Conservation (phyloP, 305 asterid genomes). For the Fraxinus dipetala region DNA sequence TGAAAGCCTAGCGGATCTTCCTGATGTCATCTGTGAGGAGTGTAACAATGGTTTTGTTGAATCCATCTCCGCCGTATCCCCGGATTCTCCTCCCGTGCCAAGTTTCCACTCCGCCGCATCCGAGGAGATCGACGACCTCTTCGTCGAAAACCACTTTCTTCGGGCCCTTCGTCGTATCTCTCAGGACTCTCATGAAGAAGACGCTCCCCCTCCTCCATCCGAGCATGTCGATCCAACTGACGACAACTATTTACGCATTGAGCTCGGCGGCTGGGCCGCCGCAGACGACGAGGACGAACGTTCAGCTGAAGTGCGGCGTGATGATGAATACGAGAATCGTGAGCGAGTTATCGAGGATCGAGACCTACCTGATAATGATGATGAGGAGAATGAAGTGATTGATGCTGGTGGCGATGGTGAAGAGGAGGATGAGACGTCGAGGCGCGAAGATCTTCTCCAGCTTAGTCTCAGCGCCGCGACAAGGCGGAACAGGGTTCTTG, state of each 20-base stretch:
- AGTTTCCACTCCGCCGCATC: conserved; percentile 22
- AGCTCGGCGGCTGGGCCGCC: conserved; percentile 63
- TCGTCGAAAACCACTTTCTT: conserved; percentile 48
- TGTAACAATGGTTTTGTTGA: conserved; percentile 83
- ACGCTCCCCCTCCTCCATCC: conserved; percentile 59
- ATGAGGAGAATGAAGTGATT: conserved; percentile 25
- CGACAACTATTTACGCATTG: conserved; percentile 64
- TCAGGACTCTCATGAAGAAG: conserved; percentile 62
- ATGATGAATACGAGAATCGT: conserved; percentile 31
- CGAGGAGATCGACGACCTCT: conserved; percentile 5
- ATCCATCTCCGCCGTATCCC: conserved; percentile 36
- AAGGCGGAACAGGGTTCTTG: conserved; percentile 62
- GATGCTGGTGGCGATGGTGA: conserved; percentile 31
- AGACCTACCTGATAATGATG: conserved; percentile 21
- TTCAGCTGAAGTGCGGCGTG: conserved; percentile 46
- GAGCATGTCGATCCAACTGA: conserved; percentile 45
- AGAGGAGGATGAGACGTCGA: conserved; percentile 39
- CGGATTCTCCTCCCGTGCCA: conserved; percentile 16
- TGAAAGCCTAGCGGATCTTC: conserved; percentile 65
- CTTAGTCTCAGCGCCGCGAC: conserved; percentile 55
- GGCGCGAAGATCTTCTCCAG: conserved; percentile 52
- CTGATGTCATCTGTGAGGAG: conserved; percentile 75
- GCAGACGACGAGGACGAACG: conserved; percentile 41
- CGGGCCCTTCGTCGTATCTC: conserved; percentile 67
- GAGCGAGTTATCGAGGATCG: conserved; percentile 25